Base-by-base conservation (phyloP, 2,329 filamentous ascomycete species). In the Fusarium heterosporum region DNA sequence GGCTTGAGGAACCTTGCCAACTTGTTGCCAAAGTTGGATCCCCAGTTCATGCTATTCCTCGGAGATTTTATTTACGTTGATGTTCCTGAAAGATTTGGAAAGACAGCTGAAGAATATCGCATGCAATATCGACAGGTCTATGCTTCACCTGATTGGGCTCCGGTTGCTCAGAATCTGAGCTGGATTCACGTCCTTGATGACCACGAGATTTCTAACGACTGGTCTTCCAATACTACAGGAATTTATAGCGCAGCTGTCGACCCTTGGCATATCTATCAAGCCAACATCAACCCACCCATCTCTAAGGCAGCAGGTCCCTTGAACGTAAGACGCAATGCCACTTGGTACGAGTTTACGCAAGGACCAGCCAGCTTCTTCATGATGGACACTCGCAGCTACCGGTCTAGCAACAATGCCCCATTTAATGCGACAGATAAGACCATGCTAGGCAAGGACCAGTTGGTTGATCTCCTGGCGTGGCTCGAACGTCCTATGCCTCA, bases 111-210 rank as follows among this genome's bases (percentile, higher is more conserved):
- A 53, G 89, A 93, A 72, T 99, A 97, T 77, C 88, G 94, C 48
- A 88, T 93, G 74, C 93, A 97, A 75, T 99, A 99, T 75, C 90
- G 95, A 19, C 93, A 96, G 72, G 90, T 97, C n/a, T 99, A 99
- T 74, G 91, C 93, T 0, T 97, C 94, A 4, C 95, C 95, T 0
- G 95, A 97, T 68, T 99, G 96, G 96, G 83, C 87, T 1, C 81
- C 88, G 1, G 89, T 92, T 12, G 88, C 88, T 1, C 84, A 90
- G 69, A 89, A 93, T 55, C 82, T 98, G n/a, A 96, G 94, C 72
- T 99, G 96, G 96, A 93, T 98, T 42, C 96, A 99, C 74, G 94
- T 97, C 3, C 86, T 97, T 8, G 96, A 99, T 74, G 96, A 99
- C 76, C 96, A 99, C 73, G 96, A 99, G 76, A 97, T 99, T 64